Evolutionary conservation across 768 basidiomycete species (phyloP), one percentile per base, ranked within the genome.

Genomic region (Lentinus brumalis): DNA sequence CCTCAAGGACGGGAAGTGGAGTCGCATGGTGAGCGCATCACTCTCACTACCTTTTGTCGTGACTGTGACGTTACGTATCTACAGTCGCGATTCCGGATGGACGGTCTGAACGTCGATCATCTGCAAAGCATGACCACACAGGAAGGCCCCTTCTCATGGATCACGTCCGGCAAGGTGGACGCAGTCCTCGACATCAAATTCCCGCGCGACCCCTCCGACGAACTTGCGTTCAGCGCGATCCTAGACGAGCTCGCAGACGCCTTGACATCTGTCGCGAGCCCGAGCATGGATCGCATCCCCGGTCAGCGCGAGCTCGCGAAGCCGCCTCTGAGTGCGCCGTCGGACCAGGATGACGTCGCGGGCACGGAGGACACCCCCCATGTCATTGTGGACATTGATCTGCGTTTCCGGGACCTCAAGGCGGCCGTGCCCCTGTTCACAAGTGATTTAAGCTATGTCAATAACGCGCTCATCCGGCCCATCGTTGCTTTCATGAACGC

Each of bases 401-500:
- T 99, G 65, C 78, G 97, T 60, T 98, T 99, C 75, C 82, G 95
- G 51, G 97, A 99, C 75, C 70, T 99, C 71, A 98, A 98, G 75
- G 96, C 97, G 42, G 90, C 86, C 26, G 92, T 99, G 12, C 97
- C 97, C 1, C 83, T 96, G 53, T 98, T 96, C 77, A 87, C 94
- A 35, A 82, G 81, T 47, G 92, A 97, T 70, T 72, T 99, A 59
- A 92, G 92, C 46, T 93, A 96, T 69, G 89, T 92, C 62, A 97
- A 96, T 69, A 92, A 88, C 69, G 97, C 97, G 21, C 77, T 98
- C 29, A 89, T 97, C 50, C 74, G 97, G 67, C 96, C 97, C 4
- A 98, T 99, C 63, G 97, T 98, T 15, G 96, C 94, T 1, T 99
- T 99, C 71, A 96, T 98, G 87, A 97, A 97, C 73, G 89, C 91